Base-by-base conservation (phyloP, 225 moss, liverwort and hornwort genomes). In the Pleurozium schreberi region DNA sequence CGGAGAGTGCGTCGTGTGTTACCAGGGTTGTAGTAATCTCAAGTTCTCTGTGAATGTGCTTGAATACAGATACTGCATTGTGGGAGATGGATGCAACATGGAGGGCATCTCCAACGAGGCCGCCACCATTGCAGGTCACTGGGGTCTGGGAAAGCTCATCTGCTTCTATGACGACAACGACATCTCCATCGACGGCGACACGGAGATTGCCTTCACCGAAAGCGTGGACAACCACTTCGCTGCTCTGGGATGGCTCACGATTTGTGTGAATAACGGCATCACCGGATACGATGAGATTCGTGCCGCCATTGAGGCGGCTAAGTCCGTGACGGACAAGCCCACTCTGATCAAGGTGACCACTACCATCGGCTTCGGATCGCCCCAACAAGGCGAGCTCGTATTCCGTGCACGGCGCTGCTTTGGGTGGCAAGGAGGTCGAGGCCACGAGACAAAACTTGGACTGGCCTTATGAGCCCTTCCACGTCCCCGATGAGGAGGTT, bases 291-390 rank as follows among this genome's bases (percentile, higher is more conserved):
- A 97, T 83, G 81, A 92, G 30, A 96, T 97, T 83, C 96, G 95
- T 53, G 96, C 93, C 11, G 96, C 96, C 74, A 97, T 98, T 66
- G 95, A 95, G 90, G 97, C 95, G 91, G 96, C 98, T 26, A 96
- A 98, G 95, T 95, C 95, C 22, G 96, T 98, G 38, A 98, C 95
- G 13, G 96, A 96, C 90, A 96, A 90, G 89, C 97, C 97, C 58
- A 97, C 96, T 5, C 91, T 98, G 95, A 97, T 97, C 85, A 97
- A 98, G 96, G 95, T 96, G 43, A 97, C 97, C n/a, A 98, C 96
- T 36, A 97, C 95, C 30, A 95, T 98, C 62, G 96, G 98, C 17
- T 96, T 83, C 70, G 96, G 97, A 38, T 97, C 98, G 23, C 84
- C 88, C 88, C 31, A 90, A 90, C 75, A 92, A 92, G 84, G 89